Evolutionary conservation across 257 asterid species (phyloP), one percentile per base, ranked within the genome.

Genomic region (Anisodus tanguticus): DNA sequence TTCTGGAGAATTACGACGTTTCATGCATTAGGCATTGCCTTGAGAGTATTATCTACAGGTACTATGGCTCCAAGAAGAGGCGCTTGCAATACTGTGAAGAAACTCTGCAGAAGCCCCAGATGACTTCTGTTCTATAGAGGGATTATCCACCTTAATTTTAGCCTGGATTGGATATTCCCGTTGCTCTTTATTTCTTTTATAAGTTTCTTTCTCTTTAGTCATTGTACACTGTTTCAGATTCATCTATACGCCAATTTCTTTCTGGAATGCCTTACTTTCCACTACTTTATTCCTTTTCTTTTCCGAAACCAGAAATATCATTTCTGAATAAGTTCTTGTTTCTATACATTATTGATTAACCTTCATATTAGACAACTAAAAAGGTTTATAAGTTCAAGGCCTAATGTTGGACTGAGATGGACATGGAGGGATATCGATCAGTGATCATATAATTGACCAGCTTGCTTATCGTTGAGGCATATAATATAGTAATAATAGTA

Each of bases 11-110:
- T 41, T 90, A 71, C 26, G 91, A 90, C 43, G 88, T 82, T 60
- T 85, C 93, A 1, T 67, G 53, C 72, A 84, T 90, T 2, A 85
- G 89, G 88, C 85, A 84, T 60, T 87, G 89, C 57, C 90, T 90
- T 5, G 90, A 88, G 83, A 88, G 86, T 84, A 85, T 88, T 55
- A 84, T 90, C 66, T 90, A 88, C 82, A 88, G 86, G 89, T 90
- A 90, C 68, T 84, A 87, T 72, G 90, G 90, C 39, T 74, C 88
- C 11, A 86, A 80, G 86, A 90, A 90, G 82, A 87, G 89, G 84
- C 88, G 90, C 22, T 86, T 90, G 82, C 86, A 85, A 60, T 85
- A 87, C 85, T 80, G 71, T 58, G 91, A 87, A 66, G 90, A 90
- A 74, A 17, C 83, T 69, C 68, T 87, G 54, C 89, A 84, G 86